Evolutionary conservation across 2,329 filamentous ascomycete genomes (phyloP).

Genomic region (Colletotrichum sp.): DNA sequence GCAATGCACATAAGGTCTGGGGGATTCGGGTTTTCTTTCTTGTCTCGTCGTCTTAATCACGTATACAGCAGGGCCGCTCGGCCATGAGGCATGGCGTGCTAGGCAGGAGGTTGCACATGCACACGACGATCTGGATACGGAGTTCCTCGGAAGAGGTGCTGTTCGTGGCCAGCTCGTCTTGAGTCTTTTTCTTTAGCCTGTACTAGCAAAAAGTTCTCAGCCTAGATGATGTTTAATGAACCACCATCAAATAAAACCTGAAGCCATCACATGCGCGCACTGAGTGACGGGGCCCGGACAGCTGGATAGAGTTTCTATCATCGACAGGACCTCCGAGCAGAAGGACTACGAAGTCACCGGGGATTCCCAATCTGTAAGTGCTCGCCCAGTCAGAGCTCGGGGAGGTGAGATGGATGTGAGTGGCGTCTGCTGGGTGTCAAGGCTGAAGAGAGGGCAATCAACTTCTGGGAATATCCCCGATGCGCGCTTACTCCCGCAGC

Average conservation of each 20-base stretch:
- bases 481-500: background rate
- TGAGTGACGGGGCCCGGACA: background rate
- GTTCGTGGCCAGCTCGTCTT: background rate
- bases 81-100: background rate
- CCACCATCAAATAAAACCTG: background rate
- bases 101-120: background rate
- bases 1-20: constrained; percentile 2
- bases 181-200: background rate
- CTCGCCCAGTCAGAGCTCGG: background rate
- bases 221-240: constrained; percentile 19
- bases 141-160: background rate
- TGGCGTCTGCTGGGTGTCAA: background rate
- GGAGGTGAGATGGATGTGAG: background rate
- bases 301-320: background rate
- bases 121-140: background rate
- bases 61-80: background rate
- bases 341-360: background rate
- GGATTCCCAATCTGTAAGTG: background rate
- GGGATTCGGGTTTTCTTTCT: background rate
- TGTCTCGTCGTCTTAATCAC: background rate
- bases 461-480: background rate
- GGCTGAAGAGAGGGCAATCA: background rate
- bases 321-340: background rate
- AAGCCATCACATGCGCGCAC: background rate
- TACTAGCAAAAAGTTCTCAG: constrained; percentile 12